These are phyloP conservation scores for Xerocomellus amylosporus DNA, from an alignment of 768 basidiomycete genomes.

Conservation along the genomic window DNA sequence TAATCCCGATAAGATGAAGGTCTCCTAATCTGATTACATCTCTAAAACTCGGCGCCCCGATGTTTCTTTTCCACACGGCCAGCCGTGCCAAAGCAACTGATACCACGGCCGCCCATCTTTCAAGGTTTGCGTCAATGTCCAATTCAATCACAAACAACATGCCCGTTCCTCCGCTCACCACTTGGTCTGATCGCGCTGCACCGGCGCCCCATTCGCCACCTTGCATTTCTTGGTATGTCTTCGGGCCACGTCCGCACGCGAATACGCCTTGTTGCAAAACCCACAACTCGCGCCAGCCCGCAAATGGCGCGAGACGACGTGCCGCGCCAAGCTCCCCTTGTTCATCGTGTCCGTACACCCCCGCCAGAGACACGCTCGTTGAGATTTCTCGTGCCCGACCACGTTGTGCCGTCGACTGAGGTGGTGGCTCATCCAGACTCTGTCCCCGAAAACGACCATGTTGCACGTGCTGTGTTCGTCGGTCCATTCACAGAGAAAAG, in stretches of 20 bases:
- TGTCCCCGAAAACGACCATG: constrained; percentile 16
- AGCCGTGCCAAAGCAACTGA: background rate
- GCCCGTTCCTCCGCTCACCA: background rate
- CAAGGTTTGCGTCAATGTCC: background rate
- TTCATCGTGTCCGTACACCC: constrained; percentile 25
- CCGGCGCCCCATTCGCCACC: constrained; percentile 13
- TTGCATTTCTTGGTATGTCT: constrained; percentile 30
- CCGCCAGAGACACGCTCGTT: constrained; percentile 20
- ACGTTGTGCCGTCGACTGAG: constrained; percentile 19
- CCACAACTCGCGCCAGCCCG: constrained; percentile 18
- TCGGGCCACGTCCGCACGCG: constrained; percentile 24
- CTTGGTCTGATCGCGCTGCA: background rate
- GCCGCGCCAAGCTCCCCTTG: constrained; percentile 26
- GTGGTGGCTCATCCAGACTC: constrained; percentile 26
- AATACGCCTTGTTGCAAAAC: constrained; percentile 26
- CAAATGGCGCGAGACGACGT: constrained; percentile 25
- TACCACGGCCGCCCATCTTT: background rate
- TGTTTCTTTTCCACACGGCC: background rate
- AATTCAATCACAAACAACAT: background rate
- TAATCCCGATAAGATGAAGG: too few relatives aligned
- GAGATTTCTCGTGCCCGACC: constrained; percentile 17
- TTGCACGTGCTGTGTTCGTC: constrained; percentile 20
- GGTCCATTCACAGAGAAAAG: constrained; percentile 22
- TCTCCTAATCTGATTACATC: background rate
- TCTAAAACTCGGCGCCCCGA: background rate